Evolutionary conservation across 345 rosid species (phyloP), one percentile per base, ranked within the genome.

Genomic region (Theobroma cacao): DNA sequence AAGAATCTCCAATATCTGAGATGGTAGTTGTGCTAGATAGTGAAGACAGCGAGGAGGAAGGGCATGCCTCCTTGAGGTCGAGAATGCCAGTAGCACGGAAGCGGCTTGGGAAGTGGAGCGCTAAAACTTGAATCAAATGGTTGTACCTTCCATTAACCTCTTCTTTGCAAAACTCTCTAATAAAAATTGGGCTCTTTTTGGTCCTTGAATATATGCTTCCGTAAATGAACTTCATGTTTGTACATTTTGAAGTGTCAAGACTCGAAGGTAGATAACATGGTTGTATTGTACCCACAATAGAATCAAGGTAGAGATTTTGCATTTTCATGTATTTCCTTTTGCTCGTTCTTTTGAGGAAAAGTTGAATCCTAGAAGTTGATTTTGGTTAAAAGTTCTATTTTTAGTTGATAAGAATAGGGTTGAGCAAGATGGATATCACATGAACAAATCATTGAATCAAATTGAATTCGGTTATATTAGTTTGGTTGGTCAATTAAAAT

Each of bases 1-100:
- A 79, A 77, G 90, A 81, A 78, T 48, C 83, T 71, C 79, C 79
- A 20, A 15, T 82, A 71, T 45, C 82, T 62, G 97, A 90, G 55
- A 63, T 85, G 17, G 75, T 86, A 66, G 86, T 94, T 13, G 94
- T 92, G 74, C 79, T 83, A 64, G 97, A 94, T 79, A 91, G 97
- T 56, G 97, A 94, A 80, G 97, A 92, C 5, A 91, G 95, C 34
- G 97, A 87, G 74, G 90, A 87, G 22, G 95, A 91, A 79, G 84
- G 26, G 26, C 78, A 69, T 55, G 78, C 77, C 72, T 63, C 78
- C 36, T 26, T 24, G 40, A 86, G 88, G 85, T 74, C 74, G 45
- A 83, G 80, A 75, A 74, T 82, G 79, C 77, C 85, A 55, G 26
- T 86, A 65, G 80, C 78, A 73, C 69, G 87, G 63, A 89, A 81